Base-by-base conservation (phyloP, 2,329 filamentous ascomycete genomes). In the Colletotrichum chrysophilum region DNA sequence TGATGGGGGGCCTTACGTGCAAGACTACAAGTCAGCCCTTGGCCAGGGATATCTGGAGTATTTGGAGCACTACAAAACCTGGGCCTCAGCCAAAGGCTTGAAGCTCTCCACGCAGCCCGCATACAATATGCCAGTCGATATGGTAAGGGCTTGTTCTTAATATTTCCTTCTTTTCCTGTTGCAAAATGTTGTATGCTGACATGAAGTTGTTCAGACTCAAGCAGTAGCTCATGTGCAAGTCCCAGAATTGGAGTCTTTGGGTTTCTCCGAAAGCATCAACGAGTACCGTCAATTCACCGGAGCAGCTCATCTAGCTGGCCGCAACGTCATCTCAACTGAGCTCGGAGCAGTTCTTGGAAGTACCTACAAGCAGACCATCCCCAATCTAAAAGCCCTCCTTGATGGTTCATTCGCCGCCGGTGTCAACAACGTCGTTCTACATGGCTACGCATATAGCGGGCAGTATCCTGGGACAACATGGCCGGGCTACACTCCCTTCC, bases 91-190 rank as follows among this genome's bases (percentile, higher is more conserved):
- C 43, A 48, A 48, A 13, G 43, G 43, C 43, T 48, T 48, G n/a
- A 21, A 48, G 10, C 43, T 48, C 10, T 48, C 43, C 18, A 48
- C 43, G 2, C 43, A 48, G 43, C 43, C 43, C 1, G 43, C n/a
- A 48, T 48, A 48, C 10, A 48, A 48, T 48, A 48, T 48, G 43
- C 43, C 43, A 4, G 43, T 48, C 43, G 43, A 48, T 21, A 21
- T 48, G 43, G 43, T 48, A 48, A 18, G 43, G 10, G 0, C 5
- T 21, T 0, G n/a, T 21, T 48, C n/a, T 48, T 13, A 1, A 13
- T 21, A 5, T 48, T 13, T 0, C 0, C 2, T 13, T 12, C 43
- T 0, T 21, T 21, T 21, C 6, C 10, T 21, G n/a, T 48, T 2
- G 10, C n/a, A 48, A 7, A 48, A 48, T 13, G 43, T 21, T 0